Percentiles rank a stretch among this genome's conserved stretches.
These are phyloP conservation scores for Epichloe elymi DNA, from an alignment of 2,329 filamentous ascomycete species.

Conservation along the genomic window DNA sequence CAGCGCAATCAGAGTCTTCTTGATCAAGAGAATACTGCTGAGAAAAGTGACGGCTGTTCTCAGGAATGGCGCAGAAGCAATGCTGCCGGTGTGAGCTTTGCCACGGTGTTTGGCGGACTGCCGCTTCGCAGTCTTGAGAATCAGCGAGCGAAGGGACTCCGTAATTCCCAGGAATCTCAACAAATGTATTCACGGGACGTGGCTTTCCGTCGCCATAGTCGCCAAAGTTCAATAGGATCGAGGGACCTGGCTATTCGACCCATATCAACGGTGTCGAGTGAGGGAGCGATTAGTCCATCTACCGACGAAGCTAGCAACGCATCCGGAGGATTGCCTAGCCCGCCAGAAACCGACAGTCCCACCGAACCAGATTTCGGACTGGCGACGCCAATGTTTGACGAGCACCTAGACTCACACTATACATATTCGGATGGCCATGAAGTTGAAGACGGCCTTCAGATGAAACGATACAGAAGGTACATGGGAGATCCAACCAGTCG, in stretches of 20 bases:
- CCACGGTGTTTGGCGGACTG: constrained; percentile 24
- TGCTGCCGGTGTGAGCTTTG: constrained; percentile 17
- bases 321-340: constrained; percentile 19
- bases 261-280: constrained; percentile 17
- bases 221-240: constrained; percentile 4
- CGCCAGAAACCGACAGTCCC: constrained; percentile 23
- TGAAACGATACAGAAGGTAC: constrained; percentile 22
- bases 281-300: constrained; percentile 22
- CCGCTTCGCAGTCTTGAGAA: constrained; percentile 19
- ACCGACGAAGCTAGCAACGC: constrained; percentile 23
- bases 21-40: constrained; percentile 10
- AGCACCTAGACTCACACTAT: constrained; percentile 17
- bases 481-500: constrained; percentile 21
- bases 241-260: constrained; percentile 5
- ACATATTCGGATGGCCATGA: constrained; percentile 17
- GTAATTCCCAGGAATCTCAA: constrained; percentile 5
- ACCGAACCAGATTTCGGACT: constrained; percentile 15
- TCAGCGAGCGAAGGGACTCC: constrained; percentile 12
- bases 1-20: constrained; percentile 21
- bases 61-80: constrained; percentile 9
- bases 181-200: neutral
- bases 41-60: constrained; percentile 13
- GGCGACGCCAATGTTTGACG: constrained; percentile 12
- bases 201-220: constrained; percentile 3
- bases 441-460: constrained; percentile 20